Base-by-base conservation (phyloP, 352 stramenopile species). In the Phytophthora aleatoria region DNA sequence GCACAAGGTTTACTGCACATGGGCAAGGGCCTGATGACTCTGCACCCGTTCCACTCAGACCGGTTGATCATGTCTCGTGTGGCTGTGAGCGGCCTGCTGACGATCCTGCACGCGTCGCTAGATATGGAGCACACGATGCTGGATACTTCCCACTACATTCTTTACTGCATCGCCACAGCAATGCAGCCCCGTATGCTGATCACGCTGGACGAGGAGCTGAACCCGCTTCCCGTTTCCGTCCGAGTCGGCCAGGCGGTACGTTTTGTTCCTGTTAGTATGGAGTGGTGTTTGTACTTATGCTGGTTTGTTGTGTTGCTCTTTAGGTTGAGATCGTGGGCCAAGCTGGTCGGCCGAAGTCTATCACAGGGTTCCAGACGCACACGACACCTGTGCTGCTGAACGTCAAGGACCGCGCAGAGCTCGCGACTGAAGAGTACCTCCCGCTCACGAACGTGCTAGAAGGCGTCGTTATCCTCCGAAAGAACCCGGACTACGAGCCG, bases 301-400 rank as follows among this genome's bases (percentile, higher is more conserved):
- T 41, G 12, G 35, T 20, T 47, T 51, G 42, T 39, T 56, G 45
- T 45, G 13, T 55, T 57, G 20, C 24, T 31, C 2, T 61, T 9
- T 49, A 95, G 87, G 85, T 99, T 38, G 98, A 99, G 67, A 99
- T 98, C 52, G 98, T 99, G 35, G 98, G 97, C 6, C 97, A 99
- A 85, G 97, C 98, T 8, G 98, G 98, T 74, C 97, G 97, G 35
- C 97, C 97, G 12, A 99, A 99, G 85, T 98, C 97, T 48, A 99
- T 99, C 64, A 99, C 98, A 50, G 98, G 98, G 53, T 99, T 99
- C 80, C 98, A 99, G 74, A 99, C 97, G 43, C 98, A 99, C 80
- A 99, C 95, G 55, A 99, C 97, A 35, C 98, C 98, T 42, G 98
- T 99, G 50, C 81, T 99, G 67, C 84, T 99, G 38, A 97, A 96